Conservation (phyloP, 768 basidiomycete genomes). For the Coprinellus aureogranulatus region DNA sequence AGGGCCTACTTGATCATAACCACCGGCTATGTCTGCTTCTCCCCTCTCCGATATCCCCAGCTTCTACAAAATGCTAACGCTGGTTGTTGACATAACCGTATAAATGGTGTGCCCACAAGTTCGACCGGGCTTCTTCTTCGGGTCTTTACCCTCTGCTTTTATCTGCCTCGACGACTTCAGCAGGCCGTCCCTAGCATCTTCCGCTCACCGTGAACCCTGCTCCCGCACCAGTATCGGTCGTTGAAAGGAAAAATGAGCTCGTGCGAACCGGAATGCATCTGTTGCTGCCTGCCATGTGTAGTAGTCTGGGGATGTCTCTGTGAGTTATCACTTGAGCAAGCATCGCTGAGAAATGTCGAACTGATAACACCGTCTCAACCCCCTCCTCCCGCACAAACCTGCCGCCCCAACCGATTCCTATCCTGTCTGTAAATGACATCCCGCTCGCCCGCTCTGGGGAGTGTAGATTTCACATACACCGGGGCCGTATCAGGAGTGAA, state of each 20-base stretch:
- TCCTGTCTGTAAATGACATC: too few species aligned
- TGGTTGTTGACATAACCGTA: too few species aligned
- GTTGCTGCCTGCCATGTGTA: slow-evolving; percentile 8
- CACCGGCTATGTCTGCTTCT: too few species aligned
- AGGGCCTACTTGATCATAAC: too few species aligned
- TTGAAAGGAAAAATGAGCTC: slow-evolving; percentile 5
- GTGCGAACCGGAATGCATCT: slow-evolving; percentile 9
- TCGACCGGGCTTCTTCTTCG: too few species aligned
- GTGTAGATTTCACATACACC: slow-evolving; percentile 1
- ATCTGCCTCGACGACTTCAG: too few species aligned
- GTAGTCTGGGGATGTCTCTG: slow-evolving; percentile 9
- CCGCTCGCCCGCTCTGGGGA: background rate
- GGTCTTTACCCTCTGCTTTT: background rate
- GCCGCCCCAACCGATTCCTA: background rate
- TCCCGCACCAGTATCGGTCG: background rate
- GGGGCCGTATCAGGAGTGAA: background rate
- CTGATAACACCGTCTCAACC: background rate
- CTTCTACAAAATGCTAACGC: too few species aligned
- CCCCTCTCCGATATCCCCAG: too few species aligned
- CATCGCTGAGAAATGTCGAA: background rate
- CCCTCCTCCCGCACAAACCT: background rate
- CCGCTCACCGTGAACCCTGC: too few species aligned
- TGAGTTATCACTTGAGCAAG: slow-evolving; percentile 3
- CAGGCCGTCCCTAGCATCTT: too few species aligned
- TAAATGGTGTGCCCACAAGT: too few species aligned